These are phyloP conservation scores for Lentinus polychrous DNA, from an alignment of 1,284 basidiomycete species.

Conservation along the genomic window DNA sequence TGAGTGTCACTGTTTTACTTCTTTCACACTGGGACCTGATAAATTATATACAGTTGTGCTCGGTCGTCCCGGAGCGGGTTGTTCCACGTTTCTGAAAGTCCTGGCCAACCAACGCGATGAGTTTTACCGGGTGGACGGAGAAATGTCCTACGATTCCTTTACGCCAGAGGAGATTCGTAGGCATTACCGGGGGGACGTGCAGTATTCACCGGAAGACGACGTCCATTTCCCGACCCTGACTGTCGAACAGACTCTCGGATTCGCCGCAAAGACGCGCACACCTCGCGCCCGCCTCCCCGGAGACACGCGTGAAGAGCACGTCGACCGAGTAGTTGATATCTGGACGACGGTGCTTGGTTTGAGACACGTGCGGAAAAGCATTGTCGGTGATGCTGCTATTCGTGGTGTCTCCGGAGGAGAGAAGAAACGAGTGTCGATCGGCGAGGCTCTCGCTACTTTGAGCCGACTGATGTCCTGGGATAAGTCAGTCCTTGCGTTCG, in stretches of 20 bases:
- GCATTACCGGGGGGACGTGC: conserved; percentile 60
- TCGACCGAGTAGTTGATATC: conserved; percentile 43
- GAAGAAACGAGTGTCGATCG: conserved; percentile 75
- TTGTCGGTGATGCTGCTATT: conserved; percentile 70
- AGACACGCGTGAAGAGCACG: conserved; percentile 41
- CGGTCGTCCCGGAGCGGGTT: conserved; percentile 66
- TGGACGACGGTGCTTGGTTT: conserved; percentile 69
- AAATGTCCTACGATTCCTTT: conserved; percentile 64
- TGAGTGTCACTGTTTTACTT: conserved; percentile 26
- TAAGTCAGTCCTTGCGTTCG: conserved; percentile 40
- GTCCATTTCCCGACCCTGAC: conserved; percentile 73
- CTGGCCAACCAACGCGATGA: conserved; percentile 63
- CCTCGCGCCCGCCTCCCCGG: conserved; percentile 41
- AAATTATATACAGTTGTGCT: conserved; percentile 40
- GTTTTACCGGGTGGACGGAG: conserved; percentile 53
- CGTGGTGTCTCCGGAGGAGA: conserved; percentile 81
- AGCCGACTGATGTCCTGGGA: conserved; percentile 66
- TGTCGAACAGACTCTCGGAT: conserved; percentile 58
- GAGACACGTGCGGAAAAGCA: conserved; percentile 49
- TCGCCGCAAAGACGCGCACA: conserved; percentile 56
- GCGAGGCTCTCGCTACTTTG: conserved; percentile 58
- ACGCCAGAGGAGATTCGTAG: conserved; percentile 42
- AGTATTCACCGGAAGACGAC: conserved; percentile 68
- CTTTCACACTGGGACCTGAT: neutral
- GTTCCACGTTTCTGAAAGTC: conserved; percentile 66